Evolutionary conservation across 106 monocot genomes (phyloP).

Genomic region (Xerophyta viscosa): DNA sequence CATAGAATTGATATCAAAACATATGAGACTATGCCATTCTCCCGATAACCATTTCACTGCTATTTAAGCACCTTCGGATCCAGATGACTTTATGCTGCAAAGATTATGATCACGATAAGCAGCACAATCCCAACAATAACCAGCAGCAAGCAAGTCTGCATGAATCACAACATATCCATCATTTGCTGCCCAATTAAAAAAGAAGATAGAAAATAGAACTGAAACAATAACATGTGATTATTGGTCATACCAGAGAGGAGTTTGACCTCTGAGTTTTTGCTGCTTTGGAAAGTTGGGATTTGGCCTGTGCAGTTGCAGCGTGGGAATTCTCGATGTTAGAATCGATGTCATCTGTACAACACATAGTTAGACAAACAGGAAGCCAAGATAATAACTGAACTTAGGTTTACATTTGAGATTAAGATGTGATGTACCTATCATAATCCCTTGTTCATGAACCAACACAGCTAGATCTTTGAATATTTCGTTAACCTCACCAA

Average conservation of each 20-base stretch:
- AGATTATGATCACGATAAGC: conserved; percentile 67
- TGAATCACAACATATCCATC: neutral
- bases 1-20: too few species aligned
- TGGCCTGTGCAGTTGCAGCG: conserved; percentile 53
- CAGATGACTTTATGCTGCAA: conserved; percentile 22
- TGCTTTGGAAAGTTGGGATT: conserved; percentile 57
- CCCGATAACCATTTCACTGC: too few species aligned
- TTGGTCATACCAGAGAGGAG: conserved; percentile 59
- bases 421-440: conserved; percentile 52
- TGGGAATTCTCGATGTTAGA: conserved; percentile 57
- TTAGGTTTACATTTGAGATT: neutral
- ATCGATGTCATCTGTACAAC: conserved; percentile 62
- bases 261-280: conserved; percentile 72
- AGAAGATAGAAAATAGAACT: neutral
- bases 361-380: neutral
- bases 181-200: too few species aligned
- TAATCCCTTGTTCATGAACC: conserved; percentile 78
- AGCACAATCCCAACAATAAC: conserved; percentile 72
- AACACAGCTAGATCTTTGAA: conserved; percentile 88
- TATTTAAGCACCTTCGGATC: neutral
- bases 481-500: conserved; percentile 90
- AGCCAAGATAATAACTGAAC: neutral
- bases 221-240: neutral
- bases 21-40: too few species aligned
- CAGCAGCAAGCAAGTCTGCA: conserved; percentile 78